Evolutionary conservation across 768 basidiomycete genomes (phyloP), one percentile per base, ranked within the genome.

Genomic region (Polyporus arcularius): DNA sequence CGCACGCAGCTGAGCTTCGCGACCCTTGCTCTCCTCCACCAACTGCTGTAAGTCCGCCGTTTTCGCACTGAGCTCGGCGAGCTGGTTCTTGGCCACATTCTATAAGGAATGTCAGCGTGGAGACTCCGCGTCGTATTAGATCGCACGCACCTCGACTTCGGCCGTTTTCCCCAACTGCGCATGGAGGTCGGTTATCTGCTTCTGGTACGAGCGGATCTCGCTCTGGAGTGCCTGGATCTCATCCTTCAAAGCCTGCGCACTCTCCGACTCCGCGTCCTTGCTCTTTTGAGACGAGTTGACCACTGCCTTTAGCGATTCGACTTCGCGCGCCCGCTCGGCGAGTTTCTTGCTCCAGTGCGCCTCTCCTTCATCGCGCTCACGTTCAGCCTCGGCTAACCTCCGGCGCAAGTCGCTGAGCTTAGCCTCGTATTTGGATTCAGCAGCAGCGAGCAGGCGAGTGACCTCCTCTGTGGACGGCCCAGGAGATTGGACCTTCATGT

Each of bases 261-360:
- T 68, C 67, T 78, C 79, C 65, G 87, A 85, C 53, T 86, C 82
- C 57, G 82, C 78, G 68, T 90, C 86, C 47, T 82, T 79, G 28
- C 79, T 83, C 68, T 81, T 85, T 52, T 83, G 81, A 31, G 83
- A 80, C 11, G 79, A 79, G 18, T 82, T 85, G 41, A 94, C 70
- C 43, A 80, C 68, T 42, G 75, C 76, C 69, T 88, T 85, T 62
- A 95, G 68, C 52, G 85, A 83, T 58, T 97, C 94, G 18, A 88
- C 76, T 71, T 96, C 95, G 63, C 81, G 82, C 26, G 83, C 79
- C 70, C 93, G 90, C 68, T 92, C 89, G 28, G 82, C 82, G 35
- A 98, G 77, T 70, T 94, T 95, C 58, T 80, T 81, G 69, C 89
- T 90, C 92, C 95, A 96, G 62, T 92, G 89, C 28, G 90, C 88